These are phyloP conservation scores for Postia placenta DNA, from an alignment of 768 basidiomycete species.

Conservation along the genomic window DNA sequence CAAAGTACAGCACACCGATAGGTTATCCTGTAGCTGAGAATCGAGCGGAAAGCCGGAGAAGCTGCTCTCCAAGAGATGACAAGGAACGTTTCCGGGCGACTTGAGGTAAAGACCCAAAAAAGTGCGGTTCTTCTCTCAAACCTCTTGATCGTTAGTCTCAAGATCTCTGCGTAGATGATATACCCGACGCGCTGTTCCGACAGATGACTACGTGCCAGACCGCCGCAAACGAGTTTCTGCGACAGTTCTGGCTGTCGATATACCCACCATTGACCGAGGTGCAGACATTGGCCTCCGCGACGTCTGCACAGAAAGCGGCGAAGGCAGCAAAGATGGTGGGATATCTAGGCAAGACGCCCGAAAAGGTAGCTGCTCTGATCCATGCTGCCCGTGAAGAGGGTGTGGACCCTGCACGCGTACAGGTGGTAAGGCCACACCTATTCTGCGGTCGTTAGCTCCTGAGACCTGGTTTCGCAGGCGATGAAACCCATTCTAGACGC, in stretches of 20 bases:
- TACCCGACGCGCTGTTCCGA: constrained; percentile 71
- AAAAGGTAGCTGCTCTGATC: constrained; percentile 79
- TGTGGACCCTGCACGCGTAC: constrained; percentile 55
- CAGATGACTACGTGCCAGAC: constrained; percentile 90
- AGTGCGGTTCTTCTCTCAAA: constrained; percentile 36
- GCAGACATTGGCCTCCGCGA: constrained; percentile 42
- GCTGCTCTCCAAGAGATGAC: constrained; percentile 71
- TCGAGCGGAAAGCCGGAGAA: constrained; percentile 65
- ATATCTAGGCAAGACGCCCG: constrained; percentile 73
- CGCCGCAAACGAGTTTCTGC: constrained; percentile 90
- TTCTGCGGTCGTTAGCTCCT: too few species aligned
- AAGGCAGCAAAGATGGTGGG: constrained; percentile 87
- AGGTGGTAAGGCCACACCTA: constrained; percentile 49
- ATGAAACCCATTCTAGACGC: constrained; percentile 73
- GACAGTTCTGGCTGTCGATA: constrained; percentile 90
- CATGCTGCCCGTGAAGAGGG: constrained; percentile 52
- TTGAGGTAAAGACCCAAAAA: constrained; percentile 61
- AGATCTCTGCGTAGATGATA: constrained; percentile 46
- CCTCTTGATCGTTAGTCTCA: not conserved
- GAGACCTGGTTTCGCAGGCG: constrained; percentile 50
- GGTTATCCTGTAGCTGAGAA: constrained; percentile 42
- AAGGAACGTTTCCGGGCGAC: constrained; percentile 64
- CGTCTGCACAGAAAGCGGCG: constrained; percentile 62
- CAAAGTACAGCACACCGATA: too few species aligned
- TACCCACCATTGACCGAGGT: constrained; percentile 67